Percentiles rank a stretch among this genome's conserved stretches.
phyloP scores from a whole-genome alignment of 306 rosid genomes.

The Dryas drummondii region DNA sequence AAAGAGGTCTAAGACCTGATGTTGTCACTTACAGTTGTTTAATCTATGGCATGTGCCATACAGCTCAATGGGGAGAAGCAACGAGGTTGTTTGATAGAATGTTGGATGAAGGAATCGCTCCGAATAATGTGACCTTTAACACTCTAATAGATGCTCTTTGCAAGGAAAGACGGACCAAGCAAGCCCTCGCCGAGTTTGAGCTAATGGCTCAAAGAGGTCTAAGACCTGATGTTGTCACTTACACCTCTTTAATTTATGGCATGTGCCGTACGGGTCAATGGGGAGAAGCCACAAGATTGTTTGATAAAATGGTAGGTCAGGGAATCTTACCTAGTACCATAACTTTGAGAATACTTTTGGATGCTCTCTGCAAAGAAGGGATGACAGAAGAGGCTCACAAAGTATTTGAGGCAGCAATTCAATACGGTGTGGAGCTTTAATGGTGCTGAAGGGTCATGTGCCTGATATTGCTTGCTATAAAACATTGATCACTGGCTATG shows the following conservation, averaged over 20 bases:
- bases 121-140: neutral
- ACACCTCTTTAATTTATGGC: neutral
- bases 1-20: neutral
- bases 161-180: conserved; percentile 8
- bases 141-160: neutral
- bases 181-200: neutral
- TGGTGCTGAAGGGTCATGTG: too few relatives aligned
- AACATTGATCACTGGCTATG: too few relatives aligned
- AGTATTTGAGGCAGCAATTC: too few relatives aligned
- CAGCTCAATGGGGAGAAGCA: neutral
- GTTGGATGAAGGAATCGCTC: neutral
- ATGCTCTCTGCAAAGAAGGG: too few relatives aligned
- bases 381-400: too few relatives aligned
- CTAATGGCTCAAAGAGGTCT: neutral
- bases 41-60: neutral
- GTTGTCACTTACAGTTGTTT: neutral
- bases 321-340: too few relatives aligned
- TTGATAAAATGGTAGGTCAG: too few relatives aligned
- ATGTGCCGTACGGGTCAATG: too few relatives aligned
- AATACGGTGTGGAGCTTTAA: too few relatives aligned
- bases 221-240: neutral
- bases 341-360: too few relatives aligned
- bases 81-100: neutral
- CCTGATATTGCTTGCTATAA: too few relatives aligned
- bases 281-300: too few relatives aligned